Conservation (phyloP, 2,329 filamentous ascomycete genomes). For the Rasamsonia emersonii region DNA sequence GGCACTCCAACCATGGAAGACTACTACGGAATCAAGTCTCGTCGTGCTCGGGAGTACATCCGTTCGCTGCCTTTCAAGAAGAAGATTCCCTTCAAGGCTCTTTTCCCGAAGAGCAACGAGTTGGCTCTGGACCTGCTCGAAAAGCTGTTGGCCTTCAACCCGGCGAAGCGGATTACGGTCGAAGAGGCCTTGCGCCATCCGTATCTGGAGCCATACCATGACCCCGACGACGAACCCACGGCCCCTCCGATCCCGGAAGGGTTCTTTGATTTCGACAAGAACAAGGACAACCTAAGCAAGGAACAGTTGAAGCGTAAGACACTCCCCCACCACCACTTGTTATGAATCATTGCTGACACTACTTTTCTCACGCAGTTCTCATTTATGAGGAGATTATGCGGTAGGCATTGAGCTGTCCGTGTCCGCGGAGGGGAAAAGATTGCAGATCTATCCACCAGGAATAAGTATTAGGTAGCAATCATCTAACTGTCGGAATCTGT, state of each 20-base stretch:
- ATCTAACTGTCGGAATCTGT: too few species aligned
- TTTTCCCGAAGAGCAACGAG: constrained; percentile 99
- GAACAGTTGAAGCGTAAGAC: constrained; percentile 83
- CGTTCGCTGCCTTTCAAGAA: constrained; percentile 98
- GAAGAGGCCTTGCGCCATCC: constrained; percentile 96
- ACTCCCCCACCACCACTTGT: not conserved
- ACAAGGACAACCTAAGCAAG: constrained; percentile 97
- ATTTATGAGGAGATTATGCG: constrained; percentile 97
- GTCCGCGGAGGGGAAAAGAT: too few species aligned
- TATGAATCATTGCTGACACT: constrained; percentile 11
- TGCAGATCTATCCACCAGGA: too few species aligned
- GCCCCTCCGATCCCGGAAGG: constrained; percentile 95
- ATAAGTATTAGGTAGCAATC: too few species aligned
- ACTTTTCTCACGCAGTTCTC: constrained; percentile 49
- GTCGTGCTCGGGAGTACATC: constrained; percentile 94
- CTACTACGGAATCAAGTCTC: constrained; percentile 99
- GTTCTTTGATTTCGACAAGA: constrained; percentile 99
- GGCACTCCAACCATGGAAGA: constrained; percentile 99
- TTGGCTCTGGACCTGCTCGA: constrained; percentile 87
- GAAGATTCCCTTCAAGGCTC: constrained; percentile 94
- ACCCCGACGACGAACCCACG: constrained; percentile 95
- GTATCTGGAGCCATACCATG: constrained; percentile 97
- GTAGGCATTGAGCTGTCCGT: constrained; percentile 30
- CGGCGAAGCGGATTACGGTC: constrained; percentile 95
- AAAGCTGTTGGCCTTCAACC: constrained; percentile 95